Evolutionary conservation across 2,329 filamentous ascomycete species (phyloP).

Genomic region (Cladosporium sphaerospermum): DNA sequence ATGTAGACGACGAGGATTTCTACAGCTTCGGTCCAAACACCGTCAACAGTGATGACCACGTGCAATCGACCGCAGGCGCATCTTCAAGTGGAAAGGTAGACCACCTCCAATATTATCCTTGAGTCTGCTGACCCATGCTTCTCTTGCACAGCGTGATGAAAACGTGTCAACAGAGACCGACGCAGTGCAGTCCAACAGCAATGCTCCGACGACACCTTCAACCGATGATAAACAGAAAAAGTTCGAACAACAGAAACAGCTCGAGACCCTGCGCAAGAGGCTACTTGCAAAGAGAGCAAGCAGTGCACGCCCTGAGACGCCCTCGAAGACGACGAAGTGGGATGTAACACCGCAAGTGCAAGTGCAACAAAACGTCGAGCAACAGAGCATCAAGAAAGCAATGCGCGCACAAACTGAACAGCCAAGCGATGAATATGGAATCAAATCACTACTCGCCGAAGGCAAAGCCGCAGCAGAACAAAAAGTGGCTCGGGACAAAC

Average conservation of each 20-base stretch:
- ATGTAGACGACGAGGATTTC: conserved; percentile 14
- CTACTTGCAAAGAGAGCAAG: conserved; percentile 3
- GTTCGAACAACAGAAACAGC: conserved; percentile 6
- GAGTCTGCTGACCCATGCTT: neutral
- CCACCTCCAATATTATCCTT: neutral
- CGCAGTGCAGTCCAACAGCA: neutral
- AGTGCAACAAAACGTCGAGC: neutral
- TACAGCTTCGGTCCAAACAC: conserved; percentile 7
- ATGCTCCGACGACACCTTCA: neutral
- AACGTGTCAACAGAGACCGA: neutral
- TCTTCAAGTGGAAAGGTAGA: neutral
- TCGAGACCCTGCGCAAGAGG: conserved; percentile 6
- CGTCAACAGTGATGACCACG: conserved; percentile 4
- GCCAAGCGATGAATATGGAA: neutral
- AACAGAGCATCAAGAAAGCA: neutral
- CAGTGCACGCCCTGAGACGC: neutral
- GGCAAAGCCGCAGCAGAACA: conserved; percentile 23
- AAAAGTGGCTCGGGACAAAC: conserved; percentile 12
- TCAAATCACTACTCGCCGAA: conserved; percentile 15
- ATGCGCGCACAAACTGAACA: neutral
- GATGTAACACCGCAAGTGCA: neutral
- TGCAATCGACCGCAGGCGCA: conserved; percentile 6
- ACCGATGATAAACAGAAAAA: neutral
- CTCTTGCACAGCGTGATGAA: neutral
- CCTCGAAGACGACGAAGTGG: neutral